Percentiles rank a stretch among this genome's conserved stretches.
These are phyloP conservation scores for Cordia subcordata DNA, from an alignment of 257 asterid species.

Conservation along the genomic window DNA sequence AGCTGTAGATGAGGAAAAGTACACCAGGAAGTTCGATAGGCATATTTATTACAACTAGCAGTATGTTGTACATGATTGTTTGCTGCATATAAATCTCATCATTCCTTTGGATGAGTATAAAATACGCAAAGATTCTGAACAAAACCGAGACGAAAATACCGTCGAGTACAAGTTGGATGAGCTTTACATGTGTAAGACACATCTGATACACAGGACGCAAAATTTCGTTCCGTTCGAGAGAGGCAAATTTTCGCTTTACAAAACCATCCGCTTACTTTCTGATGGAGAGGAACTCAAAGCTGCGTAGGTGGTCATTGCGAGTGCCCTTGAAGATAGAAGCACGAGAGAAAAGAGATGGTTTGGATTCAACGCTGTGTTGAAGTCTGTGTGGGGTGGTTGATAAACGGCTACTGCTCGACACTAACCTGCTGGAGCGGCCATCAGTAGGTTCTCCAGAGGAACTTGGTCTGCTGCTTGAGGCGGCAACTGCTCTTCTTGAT, in stretches of 20 bases:
- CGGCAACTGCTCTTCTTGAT: conserved; percentile 59
- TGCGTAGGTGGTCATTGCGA: conserved; percentile 75
- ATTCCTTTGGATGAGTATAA: conserved; percentile 28
- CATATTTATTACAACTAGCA: neutral
- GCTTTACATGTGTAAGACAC: conserved; percentile 19
- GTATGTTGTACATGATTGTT: conserved; percentile 6
- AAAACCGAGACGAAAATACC: conserved; percentile 25
- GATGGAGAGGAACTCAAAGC: conserved; percentile 80
- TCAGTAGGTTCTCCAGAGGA: conserved; percentile 35
- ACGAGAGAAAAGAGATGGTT: conserved; percentile 54
- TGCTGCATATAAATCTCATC: conserved; percentile 33
- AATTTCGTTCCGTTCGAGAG: conserved; percentile 12
- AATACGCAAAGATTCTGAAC: conserved; percentile 27
- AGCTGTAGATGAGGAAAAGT: neutral
- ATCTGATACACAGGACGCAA: conserved; percentile 31
- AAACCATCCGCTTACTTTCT: conserved; percentile 21
- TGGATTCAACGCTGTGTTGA: conserved; percentile 47
- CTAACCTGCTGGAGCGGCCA: conserved; percentile 33
- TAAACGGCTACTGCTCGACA: conserved; percentile 33
- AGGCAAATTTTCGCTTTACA: conserved; percentile 22
- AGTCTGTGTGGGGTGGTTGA: conserved; percentile 59
- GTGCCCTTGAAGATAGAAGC: conserved; percentile 41
- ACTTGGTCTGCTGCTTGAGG: conserved; percentile 47
- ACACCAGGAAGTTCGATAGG: neutral
- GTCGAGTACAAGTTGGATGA: conserved; percentile 7